phyloP scores from a whole-genome alignment of 108 stramenopile species.

The Skeletonema menzelii region DNA sequence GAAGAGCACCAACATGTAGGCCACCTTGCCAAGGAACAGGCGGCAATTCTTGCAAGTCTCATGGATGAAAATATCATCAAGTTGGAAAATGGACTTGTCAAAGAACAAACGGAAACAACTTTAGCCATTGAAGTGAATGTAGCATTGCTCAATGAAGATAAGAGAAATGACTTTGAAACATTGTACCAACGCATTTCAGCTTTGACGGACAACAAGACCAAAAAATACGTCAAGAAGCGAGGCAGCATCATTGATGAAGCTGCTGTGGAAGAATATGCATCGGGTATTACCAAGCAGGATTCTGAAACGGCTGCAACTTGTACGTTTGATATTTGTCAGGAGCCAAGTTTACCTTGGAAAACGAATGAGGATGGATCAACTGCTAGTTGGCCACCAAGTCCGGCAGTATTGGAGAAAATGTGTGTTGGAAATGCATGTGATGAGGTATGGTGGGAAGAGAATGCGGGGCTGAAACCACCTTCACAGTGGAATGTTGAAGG shows the following conservation, averaged over 20 bases:
- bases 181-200: neutral
- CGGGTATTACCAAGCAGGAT: slow-evolving; percentile 10
- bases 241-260: slow-evolving; percentile 5
- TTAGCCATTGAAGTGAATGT: neutral
- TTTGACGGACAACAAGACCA: neutral
- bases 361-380: slow-evolving; percentile 5
- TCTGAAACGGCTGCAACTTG: slow-evolving; percentile 12
- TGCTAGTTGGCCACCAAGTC: slow-evolving; percentile 20
- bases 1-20: neutral
- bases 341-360: slow-evolving; percentile 12
- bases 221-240: neutral
- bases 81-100: slow-evolving; percentile 6
- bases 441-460: slow-evolving; percentile 25
- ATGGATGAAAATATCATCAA: slow-evolving; percentile 7
- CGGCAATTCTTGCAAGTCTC: slow-evolving; percentile 6
- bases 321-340: slow-evolving; percentile 11
- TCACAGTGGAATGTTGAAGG: slow-evolving; percentile 24
- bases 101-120: slow-evolving; percentile 1
- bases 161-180: slow-evolving; percentile 9
- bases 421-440: slow-evolving; percentile 13
- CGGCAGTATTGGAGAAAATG: slow-evolving; percentile 10
- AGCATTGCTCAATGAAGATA: neutral
- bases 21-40: slow-evolving; percentile 25
- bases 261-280: slow-evolving; percentile 12
- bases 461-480: slow-evolving; percentile 10